A percentile compares a stretch with the other conserved stretches of the same genome.
Conservation (phyloP, 176 grass and related monocot species). For the Zoysia pacifica region DNA sequence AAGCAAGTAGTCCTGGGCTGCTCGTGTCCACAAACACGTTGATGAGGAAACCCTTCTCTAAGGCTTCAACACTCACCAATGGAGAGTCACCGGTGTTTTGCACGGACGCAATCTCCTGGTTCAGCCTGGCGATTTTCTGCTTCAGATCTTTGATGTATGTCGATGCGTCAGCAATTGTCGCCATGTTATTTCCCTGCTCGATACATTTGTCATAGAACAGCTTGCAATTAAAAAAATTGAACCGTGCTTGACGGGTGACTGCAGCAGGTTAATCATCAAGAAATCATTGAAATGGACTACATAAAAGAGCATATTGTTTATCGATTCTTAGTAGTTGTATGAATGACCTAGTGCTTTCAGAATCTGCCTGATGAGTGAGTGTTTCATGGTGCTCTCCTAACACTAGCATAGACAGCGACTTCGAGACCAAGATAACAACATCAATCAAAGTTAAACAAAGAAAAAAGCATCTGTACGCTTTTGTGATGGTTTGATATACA, state of each 20-base stretch:
- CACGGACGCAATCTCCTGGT: slow-evolving; percentile 47
- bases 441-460: no score
- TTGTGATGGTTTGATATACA: no score
- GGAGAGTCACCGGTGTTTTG: slow-evolving; percentile 33
- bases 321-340: neutral
- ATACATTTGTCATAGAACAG: neutral
- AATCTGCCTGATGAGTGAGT: neutral
- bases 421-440: neutral
- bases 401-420: neutral
- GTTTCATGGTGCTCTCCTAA: neutral
- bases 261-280: neutral
- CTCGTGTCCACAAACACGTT: slow-evolving; percentile 60
- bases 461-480: no score
- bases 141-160: slow-evolving; percentile 78
- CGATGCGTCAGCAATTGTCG: slow-evolving; percentile 72
- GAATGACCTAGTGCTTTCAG: no score
- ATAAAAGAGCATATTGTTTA: neutral
- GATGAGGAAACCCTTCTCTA: slow-evolving; percentile 60
- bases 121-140: slow-evolving; percentile 66
- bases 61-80: slow-evolving; percentile 53
- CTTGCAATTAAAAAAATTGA: neutral
- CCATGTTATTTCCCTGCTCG: slow-evolving; percentile 55
- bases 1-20: slow-evolving; percentile 51
- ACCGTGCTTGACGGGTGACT: neutral
- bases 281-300: neutral